These are phyloP conservation scores for Tulasnella sp. DNA, from an alignment of 768 basidiomycete species.

Conservation along the genomic window DNA sequence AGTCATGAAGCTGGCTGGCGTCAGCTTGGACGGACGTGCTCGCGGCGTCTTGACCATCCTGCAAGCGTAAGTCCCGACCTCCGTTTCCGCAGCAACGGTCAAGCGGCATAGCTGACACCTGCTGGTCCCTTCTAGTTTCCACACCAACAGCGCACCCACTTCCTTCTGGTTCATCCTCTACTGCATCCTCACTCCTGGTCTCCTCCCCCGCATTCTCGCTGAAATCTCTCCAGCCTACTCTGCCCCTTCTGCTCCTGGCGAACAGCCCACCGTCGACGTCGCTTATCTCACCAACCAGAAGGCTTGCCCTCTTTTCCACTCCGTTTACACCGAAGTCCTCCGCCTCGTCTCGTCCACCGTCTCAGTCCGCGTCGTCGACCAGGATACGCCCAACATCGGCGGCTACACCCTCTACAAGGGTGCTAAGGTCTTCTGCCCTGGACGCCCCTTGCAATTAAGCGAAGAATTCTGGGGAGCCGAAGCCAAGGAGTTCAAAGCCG, in stretches of 20 bases:
- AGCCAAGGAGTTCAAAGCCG: conserved; percentile 10
- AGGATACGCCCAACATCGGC: conserved; percentile 11
- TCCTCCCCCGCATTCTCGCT: conserved; percentile 6
- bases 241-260: neutral
- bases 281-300: conserved; percentile 9
- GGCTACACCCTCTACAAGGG: conserved; percentile 22
- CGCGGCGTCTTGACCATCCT: conserved; percentile 2
- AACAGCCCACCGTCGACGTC: neutral
- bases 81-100: neutral
- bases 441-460: neutral
- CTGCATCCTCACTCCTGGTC: conserved; percentile 15
- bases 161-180: conserved; percentile 26
- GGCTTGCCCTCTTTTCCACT: conserved; percentile 23
- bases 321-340: conserved; percentile 11
- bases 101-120: neutral
- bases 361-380: conserved; percentile 18
- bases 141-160: conserved; percentile 18
- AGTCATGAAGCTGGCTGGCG: conserved; percentile 1
- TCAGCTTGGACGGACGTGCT: conserved; percentile 11
- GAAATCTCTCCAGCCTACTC: conserved; percentile 19
- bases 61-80: conserved; percentile 17
- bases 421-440: conserved; percentile 21
- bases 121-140: conserved; percentile 1
- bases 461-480: conserved; percentile 8
- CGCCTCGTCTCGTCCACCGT: conserved; percentile 12